A percentile compares a stretch with the other conserved stretches of the same genome.
Evolutionary conservation across 2,329 filamentous ascomycete species (phyloP).

Genomic region (Talaromyces sp.): DNA sequence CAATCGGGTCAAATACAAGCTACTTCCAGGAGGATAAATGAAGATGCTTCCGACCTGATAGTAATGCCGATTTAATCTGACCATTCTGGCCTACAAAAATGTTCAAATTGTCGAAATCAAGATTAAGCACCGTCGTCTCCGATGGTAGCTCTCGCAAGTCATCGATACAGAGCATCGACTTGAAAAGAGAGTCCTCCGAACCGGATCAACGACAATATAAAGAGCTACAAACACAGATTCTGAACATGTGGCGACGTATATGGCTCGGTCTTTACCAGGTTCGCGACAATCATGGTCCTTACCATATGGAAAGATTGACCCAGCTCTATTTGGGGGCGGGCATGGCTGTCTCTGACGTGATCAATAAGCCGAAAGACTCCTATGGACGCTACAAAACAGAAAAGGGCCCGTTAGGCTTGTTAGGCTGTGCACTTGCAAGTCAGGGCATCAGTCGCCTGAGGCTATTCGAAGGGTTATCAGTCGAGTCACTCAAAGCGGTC

Average conservation of each 20-base stretch:
- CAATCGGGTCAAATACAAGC: background rate
- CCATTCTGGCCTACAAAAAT: constrained; percentile 1
- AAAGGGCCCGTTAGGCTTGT: constrained; percentile 12
- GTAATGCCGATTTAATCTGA: background rate
- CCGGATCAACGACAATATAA: constrained; percentile 7
- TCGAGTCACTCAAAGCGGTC: constrained; percentile 18
- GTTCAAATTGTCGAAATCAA: constrained; percentile 8
- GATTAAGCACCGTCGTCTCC: constrained; percentile 10
- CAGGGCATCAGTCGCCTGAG: constrained; percentile 20
- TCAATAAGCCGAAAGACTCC: background rate
- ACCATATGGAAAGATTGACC: constrained; percentile 17
- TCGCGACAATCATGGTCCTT: constrained; percentile 15
- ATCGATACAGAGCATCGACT: constrained; percentile 1
- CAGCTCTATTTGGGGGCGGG: constrained; percentile 20
- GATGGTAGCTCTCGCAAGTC: constrained; percentile 3
- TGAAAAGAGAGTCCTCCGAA: background rate
- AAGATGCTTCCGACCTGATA: background rate
- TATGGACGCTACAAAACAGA: background rate
- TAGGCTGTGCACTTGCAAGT: constrained; percentile 15
- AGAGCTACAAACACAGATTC: constrained; percentile 18
- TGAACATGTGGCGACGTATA: constrained; percentile 19
- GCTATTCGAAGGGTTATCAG: constrained; percentile 18
- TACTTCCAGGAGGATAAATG: background rate
- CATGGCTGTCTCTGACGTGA: constrained; percentile 10
- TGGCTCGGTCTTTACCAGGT: constrained; percentile 22